Base-by-base conservation (phyloP, 108 stramenopile genomes). In the Seminavis robusta region DNA sequence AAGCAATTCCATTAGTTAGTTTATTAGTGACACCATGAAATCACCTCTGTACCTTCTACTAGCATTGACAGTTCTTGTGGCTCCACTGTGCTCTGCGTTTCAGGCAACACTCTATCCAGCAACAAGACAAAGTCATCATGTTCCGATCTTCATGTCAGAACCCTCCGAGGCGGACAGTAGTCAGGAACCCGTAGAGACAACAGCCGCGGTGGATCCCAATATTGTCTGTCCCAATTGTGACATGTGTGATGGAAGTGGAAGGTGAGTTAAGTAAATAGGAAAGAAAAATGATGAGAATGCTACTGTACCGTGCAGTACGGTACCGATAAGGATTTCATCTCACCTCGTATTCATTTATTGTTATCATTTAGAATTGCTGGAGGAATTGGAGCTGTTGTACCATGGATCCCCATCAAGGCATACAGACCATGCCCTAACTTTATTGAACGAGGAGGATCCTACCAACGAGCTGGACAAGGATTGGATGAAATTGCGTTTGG, bases 361-460 rank as follows among this genome's bases (percentile, higher is more conserved):
- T 5, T 6, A 38, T 30, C 4, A 29, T 7, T 21, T 16, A 86
- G 91, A 40, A 94, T 94, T 47, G 47, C 73, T 10, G 90, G 94
- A 4, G 94, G 90, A 4, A 83, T 94, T 30, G 85, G 76, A 23
- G 69, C 56, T 5, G 65, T 94, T 10, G 41, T 92, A 7, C 68
- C 67, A 30, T 92, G 86, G 88, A 86, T 83, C 73, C 94, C 94
- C 5, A 84, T 94, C 58, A 94, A 94, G 56, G 85, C 90, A 3
- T 94, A 92, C 55, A 69, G 90, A 31, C 94, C 94, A 1, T 94
- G 90, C 54, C 90, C 94, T 2, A 86, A 88, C 34, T 92, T 92
- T 43, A 78, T 90, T 13, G 85, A 85, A 13, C 39, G 65, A 9
- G 89, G 89, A 21, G 89, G 85, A 40, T 38, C 55, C 5, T 91